A percentile compares a stretch with the other conserved stretches of the same genome.
Conservation (phyloP, 192 early-diverging fungal species). For the Coemansia sp. region DNA sequence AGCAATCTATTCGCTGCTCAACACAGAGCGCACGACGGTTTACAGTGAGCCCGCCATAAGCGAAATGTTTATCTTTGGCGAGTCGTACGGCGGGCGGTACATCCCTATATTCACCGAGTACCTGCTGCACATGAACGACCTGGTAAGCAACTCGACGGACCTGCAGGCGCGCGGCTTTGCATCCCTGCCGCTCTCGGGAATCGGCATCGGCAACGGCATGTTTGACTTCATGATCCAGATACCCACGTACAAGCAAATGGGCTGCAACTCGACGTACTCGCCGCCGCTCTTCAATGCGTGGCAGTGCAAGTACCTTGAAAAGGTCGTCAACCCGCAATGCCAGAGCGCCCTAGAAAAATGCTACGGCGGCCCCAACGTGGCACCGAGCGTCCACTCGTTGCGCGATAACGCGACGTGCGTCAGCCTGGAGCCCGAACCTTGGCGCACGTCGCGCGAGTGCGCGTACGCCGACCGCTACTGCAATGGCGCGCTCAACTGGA, state of each 20-base stretch:
- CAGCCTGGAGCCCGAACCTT: conserved; percentile 17
- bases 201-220: conserved; percentile 62
- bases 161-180: conserved; percentile 30
- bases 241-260: conserved; percentile 43
- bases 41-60: conserved; percentile 17
- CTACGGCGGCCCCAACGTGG: conserved; percentile 27
- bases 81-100: conserved; percentile 62
- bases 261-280: conserved; percentile 50
- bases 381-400: neutral
- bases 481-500: conserved; percentile 36
- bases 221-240: conserved; percentile 50
- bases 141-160: conserved; percentile 9
- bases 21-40: neutral
- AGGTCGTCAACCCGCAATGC: conserved; percentile 54
- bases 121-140: conserved; percentile 42
- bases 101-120: conserved; percentile 56
- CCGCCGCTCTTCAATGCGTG: conserved; percentile 16
- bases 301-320: conserved; percentile 48
- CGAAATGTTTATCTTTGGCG: conserved; percentile 57
- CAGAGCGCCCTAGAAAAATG: conserved; percentile 53
- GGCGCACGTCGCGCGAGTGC: conserved; percentile 22
- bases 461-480: conserved; percentile 40
- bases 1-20: conserved; percentile 41
- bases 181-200: conserved; percentile 42
- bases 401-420: conserved; percentile 12